Evolutionary conservation across 192 early-diverging fungal genomes (phyloP).

Genomic region (Spizellomyces sp.): DNA sequence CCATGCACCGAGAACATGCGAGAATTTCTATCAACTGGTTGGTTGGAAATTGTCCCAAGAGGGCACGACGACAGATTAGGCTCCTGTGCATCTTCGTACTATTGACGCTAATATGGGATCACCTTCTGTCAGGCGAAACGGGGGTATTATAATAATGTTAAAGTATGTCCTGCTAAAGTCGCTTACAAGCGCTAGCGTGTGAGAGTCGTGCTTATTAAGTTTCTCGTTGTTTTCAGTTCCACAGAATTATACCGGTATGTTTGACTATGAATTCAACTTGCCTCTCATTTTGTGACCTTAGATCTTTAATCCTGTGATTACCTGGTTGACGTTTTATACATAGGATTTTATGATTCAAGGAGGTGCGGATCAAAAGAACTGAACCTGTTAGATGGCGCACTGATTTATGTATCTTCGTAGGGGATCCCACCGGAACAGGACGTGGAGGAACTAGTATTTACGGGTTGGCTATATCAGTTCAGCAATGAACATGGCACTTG

Average conservation of each 20-base stretch:
- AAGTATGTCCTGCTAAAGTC: constrained; percentile 43
- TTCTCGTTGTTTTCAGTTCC: constrained; percentile 57
- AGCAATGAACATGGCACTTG: constrained; percentile 8
- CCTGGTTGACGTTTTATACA: not conserved
- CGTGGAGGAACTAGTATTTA: constrained; percentile 85
- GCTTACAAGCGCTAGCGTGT: not conserved
- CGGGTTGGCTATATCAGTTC: constrained; percentile 72
- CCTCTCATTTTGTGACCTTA: not conserved
- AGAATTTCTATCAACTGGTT: constrained; percentile 83
- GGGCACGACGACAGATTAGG: not conserved
- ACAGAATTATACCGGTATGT: constrained; percentile 69
- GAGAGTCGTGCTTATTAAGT: not conserved
- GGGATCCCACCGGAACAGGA: constrained; percentile 93
- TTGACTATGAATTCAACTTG: too few species aligned
- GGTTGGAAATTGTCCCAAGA: not conserved
- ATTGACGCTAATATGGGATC: too few species aligned
- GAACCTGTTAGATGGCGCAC: constrained; percentile 1
- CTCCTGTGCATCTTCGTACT: constrained; percentile 1
- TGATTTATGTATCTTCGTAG: constrained; percentile 98
- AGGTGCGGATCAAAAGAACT: constrained; percentile 30
- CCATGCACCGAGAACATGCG: constrained; percentile 77
- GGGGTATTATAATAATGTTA: constrained; percentile 81
- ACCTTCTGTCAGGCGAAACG: constrained; percentile 59
- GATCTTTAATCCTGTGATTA: not conserved
- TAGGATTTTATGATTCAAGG: constrained; percentile 98